Evolutionary conservation across 441 rosid genomes (phyloP).

Genomic region (Mallotus japonicus): DNA sequence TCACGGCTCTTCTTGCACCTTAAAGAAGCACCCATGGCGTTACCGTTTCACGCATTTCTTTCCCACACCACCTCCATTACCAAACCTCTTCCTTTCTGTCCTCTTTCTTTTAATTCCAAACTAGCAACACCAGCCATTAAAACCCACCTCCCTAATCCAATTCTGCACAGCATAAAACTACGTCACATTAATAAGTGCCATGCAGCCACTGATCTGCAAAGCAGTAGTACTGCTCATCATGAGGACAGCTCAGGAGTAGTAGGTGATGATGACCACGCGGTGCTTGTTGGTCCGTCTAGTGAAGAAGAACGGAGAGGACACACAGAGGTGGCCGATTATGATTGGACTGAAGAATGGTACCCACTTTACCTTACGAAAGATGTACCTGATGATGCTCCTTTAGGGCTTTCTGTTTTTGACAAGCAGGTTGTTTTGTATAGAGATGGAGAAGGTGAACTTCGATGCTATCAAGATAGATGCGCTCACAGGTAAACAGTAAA

Average conservation of each 20-base stretch:
- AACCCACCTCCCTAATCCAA: conserved; percentile 5
- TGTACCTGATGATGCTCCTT: conserved; percentile 87
- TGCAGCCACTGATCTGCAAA: conserved; percentile 35
- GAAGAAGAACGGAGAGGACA: conserved; percentile 46
- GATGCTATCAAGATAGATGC: conserved; percentile 83
- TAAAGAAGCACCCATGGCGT: conserved; percentile 28
- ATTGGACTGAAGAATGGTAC: conserved; percentile 95
- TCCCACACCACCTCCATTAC: conserved; percentile 23
- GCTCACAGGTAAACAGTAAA: conserved; percentile 64
- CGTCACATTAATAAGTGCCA: conserved; percentile 22
- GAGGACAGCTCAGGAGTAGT: background rate
- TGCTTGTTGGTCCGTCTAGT: conserved; percentile 31
- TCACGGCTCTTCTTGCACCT: background rate
- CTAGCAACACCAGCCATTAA: background rate
- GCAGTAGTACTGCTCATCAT: background rate
- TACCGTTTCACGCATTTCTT: conserved; percentile 25
- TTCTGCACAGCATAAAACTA: background rate
- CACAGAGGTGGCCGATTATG: conserved; percentile 48
- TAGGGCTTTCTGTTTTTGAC: conserved; percentile 84
- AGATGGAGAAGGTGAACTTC: conserved; percentile 66
- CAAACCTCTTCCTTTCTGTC: conserved; percentile 16
- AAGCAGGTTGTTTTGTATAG: conserved; percentile 71
- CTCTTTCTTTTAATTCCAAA: conserved; percentile 19
- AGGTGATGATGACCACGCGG: conserved; percentile 25
- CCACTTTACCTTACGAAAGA: conserved; percentile 84